These are phyloP conservation scores for Penicillium dipodomyicola DNA, from an alignment of 495 filamentous ascomycete species.

Conservation along the genomic window DNA sequence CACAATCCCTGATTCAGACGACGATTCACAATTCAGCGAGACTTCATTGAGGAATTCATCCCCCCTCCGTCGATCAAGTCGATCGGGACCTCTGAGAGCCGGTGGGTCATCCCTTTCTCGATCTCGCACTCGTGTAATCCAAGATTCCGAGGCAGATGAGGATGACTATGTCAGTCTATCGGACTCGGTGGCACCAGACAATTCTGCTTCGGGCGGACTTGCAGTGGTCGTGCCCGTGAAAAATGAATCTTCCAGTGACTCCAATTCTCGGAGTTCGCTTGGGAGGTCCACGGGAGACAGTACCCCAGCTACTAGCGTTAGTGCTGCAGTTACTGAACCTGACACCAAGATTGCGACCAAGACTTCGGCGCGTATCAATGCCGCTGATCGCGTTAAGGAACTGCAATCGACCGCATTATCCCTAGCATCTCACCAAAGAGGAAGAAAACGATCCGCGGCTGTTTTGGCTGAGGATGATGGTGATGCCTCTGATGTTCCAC, in stretches of 20 bases:
- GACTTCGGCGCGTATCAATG: conserved; percentile 35
- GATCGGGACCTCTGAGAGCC: conserved; percentile 25
- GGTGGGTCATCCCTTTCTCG: conserved; percentile 25
- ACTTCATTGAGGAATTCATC: conserved; percentile 22
- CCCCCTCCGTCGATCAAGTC: conserved; percentile 22
- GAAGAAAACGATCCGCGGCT: conserved; percentile 35
- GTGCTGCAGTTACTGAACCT: conserved; percentile 54
- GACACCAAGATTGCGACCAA: conserved; percentile 29
- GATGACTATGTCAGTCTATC: conserved; percentile 9
- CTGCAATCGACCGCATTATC: conserved; percentile 42
- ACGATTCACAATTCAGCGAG: conserved; percentile 19
- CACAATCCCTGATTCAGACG: conserved; percentile 27
- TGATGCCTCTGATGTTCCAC: conserved; percentile 49
- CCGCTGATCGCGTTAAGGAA: conserved; percentile 39
- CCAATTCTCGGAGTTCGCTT: conserved; percentile 24
- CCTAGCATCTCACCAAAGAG: conserved; percentile 25
- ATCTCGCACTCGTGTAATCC: conserved; percentile 20
- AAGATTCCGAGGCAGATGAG: conserved; percentile 29
- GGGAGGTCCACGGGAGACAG: conserved; percentile 55
- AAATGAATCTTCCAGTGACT: conserved; percentile 24
- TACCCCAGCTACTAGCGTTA: conserved; percentile 75
- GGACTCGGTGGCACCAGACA: conserved; percentile 3
- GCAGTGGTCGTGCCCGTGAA: conserved; percentile 45
- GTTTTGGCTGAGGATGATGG: conserved; percentile 19
- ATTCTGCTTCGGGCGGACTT: conserved; percentile 8